A percentile compares a stretch with the other conserved stretches of the same genome.
Conservation (phyloP, 2,329 filamentous ascomycete species). For the Hypoxylon sp. region DNA sequence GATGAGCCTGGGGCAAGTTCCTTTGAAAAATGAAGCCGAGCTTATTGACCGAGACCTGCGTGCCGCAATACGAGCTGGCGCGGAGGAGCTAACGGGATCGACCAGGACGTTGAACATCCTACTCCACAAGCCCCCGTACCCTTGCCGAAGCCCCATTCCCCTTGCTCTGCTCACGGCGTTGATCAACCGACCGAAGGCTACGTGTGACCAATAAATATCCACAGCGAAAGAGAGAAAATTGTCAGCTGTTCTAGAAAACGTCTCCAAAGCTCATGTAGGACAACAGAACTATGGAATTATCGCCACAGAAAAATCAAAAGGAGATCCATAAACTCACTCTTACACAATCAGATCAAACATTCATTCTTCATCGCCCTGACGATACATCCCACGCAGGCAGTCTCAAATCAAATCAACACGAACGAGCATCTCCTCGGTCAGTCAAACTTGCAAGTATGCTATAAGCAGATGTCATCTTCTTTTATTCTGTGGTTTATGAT, state of each 20-base stretch:
- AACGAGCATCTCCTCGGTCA: neutral
- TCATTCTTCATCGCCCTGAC: neutral
- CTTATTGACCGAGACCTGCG: neutral
- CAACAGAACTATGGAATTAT: neutral
- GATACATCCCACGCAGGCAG: neutral
- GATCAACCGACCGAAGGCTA: neutral
- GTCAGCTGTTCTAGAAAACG: neutral
- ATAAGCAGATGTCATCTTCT: neutral
- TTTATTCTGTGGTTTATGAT: neutral
- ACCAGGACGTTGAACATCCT: neutral
- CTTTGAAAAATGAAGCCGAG: neutral
- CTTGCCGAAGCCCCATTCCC: neutral
- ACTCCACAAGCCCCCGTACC: neutral
- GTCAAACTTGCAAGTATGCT: neutral
- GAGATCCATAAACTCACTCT: no score
- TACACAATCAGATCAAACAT: no score
- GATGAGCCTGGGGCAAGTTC: neutral
- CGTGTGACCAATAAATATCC: neutral
- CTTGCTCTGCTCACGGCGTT: neutral
- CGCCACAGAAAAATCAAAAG: neutral
- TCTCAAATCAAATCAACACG: neutral
- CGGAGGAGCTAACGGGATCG: neutral
- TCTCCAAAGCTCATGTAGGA: neutral
- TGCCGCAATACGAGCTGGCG: neutral
- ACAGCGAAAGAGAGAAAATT: neutral